A percentile compares a stretch with the other conserved stretches of the same genome.
phyloP scores from a whole-genome alignment of 1,284 basidiomycete genomes.

The Heimioporus punctisporus region DNA sequence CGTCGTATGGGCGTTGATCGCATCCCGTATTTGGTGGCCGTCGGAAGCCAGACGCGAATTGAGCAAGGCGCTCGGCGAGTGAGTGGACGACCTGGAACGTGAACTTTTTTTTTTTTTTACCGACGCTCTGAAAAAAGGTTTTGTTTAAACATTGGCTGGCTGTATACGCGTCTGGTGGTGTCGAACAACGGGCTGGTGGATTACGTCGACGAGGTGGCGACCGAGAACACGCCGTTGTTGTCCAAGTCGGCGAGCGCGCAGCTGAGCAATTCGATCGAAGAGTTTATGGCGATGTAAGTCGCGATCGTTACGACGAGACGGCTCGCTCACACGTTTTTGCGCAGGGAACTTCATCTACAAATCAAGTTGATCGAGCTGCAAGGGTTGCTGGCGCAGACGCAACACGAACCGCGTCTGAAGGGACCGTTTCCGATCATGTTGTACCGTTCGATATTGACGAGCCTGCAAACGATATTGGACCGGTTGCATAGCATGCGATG shows the following conservation, averaged over 20 bases:
- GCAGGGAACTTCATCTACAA: conserved; percentile 93
- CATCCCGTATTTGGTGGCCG: conserved; percentile 95
- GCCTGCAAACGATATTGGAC: conserved; percentile 89
- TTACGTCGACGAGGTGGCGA: conserved; percentile 28
- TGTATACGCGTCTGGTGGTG: conserved; percentile 80
- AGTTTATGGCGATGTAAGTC: conserved; percentile 90
- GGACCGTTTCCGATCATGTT: conserved; percentile 86
- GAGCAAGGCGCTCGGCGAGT: conserved; percentile 86
- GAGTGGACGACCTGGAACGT: conserved; percentile 32
- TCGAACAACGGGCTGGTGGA: conserved; percentile 70
- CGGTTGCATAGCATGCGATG: conserved; percentile 94
- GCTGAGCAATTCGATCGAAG: conserved; percentile 68
- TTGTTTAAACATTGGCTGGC: conserved; percentile 82
- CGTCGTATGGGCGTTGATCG: conserved; percentile 87
- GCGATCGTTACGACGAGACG: neutral
- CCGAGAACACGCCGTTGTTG: conserved; percentile 40
- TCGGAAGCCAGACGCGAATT: conserved; percentile 91
- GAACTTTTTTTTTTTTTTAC: too few species aligned
- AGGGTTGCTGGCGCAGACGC: conserved; percentile 82
- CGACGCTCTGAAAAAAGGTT: conserved; percentile 49
- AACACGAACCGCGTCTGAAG: conserved; percentile 94
- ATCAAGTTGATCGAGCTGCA: conserved; percentile 87
- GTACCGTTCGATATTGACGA: conserved; percentile 85
- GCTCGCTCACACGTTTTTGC: conserved; percentile 3
- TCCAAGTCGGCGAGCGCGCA: conserved; percentile 39